Evolutionary conservation across 768 basidiomycete genomes (phyloP), one percentile per base, ranked within the genome.

Genomic region (Psilocybe cubensis): DNA sequence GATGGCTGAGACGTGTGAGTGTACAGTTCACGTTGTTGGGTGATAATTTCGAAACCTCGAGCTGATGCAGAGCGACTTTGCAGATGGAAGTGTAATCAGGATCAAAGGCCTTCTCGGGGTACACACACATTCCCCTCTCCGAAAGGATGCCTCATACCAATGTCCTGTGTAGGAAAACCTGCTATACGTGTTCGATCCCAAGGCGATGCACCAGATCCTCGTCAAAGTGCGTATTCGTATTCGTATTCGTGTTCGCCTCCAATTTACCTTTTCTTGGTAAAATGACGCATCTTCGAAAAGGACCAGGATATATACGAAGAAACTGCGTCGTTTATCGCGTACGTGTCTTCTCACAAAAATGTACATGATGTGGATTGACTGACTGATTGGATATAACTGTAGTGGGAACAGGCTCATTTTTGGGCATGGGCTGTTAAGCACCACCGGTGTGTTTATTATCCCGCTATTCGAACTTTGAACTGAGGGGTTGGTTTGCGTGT

Each of bases 161-260:
- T n/a, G n/a, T n/a, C n/a, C n/a, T n/a, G n/a, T n/a, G n/a, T n/a
- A 72, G 72, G 66, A 68, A 44, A 63, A 70, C 35, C 63, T 68
- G 43, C 67, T 83, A 9, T 77, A 74, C 52, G 68, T 78, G 1
- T 80, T 66, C 50, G 81, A 83, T 53, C 78, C 80, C 0, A 72
- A 71, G 41, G 81, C 80, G 0, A 57, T 83, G 48, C 72, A 80
- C 54, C 75, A 77, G 54, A 76, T 83, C 43, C 33, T 79, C 12
- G 68, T 80, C 52, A 82, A 81, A 65, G 66, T 57, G 21, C 18
- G 48, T 21, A 20, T 8, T 24, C 6, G 9, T 27, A 10, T 51
- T 45, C 27, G 21, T 28, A 17, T 11, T 9, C 56, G 18, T 17
- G 12, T 38, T n/a, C 12, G 17, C 28, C 7, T n/a, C n/a, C n/a